Percentiles rank a stretch among this genome's conserved stretches.
Evolutionary conservation across 192 early-diverging fungal genomes (phyloP).

Genomic region (Backusella morwellensis): DNA sequence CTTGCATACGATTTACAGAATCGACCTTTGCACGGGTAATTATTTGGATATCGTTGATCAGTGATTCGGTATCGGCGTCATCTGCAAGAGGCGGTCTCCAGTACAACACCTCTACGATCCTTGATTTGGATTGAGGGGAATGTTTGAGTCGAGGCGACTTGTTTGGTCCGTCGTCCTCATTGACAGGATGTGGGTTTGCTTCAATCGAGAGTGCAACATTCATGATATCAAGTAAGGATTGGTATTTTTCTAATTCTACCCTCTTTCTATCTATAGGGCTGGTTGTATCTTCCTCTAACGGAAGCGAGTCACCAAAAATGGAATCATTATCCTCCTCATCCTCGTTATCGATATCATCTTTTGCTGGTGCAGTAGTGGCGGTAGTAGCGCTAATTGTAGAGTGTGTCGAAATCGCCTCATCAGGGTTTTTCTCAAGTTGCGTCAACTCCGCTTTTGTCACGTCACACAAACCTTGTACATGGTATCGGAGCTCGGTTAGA

Average conservation of each 20-base stretch:
- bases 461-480: conserved; percentile 36
- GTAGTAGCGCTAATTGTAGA: background rate
- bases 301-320: background rate
- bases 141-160: conserved; percentile 21
- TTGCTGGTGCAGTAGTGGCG: background rate
- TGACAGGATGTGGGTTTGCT: conserved; percentile 42
- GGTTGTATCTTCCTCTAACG: conserved; percentile 3
- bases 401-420: background rate
- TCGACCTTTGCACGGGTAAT: conserved; percentile 30
- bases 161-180: conserved; percentile 10
- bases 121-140: conserved; percentile 45
- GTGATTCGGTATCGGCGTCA: background rate
- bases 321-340: background rate
- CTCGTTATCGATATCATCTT: background rate
- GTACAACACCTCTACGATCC: conserved; percentile 46
- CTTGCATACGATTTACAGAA: conserved; percentile 40
- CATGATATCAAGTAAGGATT: conserved; percentile 37
- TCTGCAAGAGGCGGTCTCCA: conserved; percentile 46
- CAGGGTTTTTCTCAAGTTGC: conserved; percentile 14
- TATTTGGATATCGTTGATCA: conserved; percentile 27
- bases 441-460: background rate
- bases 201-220: conserved; percentile 44
- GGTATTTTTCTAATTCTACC: conserved; percentile 4
- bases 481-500: conserved; percentile 54
- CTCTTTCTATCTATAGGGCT: background rate